A percentile compares a stretch with the other conserved stretches of the same genome.
Evolutionary conservation across 192 early-diverging fungal genomes (phyloP).

Genomic region (Anaeromyces robustus): DNA sequence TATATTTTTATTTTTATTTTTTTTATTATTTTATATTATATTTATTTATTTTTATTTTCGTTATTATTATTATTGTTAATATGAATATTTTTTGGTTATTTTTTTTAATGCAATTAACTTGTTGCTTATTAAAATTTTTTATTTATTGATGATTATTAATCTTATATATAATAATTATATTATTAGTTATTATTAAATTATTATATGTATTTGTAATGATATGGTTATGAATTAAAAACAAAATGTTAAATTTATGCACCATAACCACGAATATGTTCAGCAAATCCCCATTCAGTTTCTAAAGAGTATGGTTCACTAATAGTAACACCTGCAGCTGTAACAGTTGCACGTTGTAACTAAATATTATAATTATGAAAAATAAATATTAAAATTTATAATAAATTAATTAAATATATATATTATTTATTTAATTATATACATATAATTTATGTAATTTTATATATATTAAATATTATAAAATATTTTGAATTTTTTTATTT

Average conservation of each 20-base stretch:
- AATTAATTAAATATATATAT: too few species aligned
- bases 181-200: too few species aligned
- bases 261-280: conserved; percentile 58
- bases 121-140: too few species aligned
- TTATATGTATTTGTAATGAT: too few species aligned
- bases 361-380: background rate
- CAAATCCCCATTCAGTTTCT: conserved; percentile 83
- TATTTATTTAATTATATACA: too few species aligned
- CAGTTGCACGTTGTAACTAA: conserved; percentile 82
- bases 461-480: too few species aligned
- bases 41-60: conserved; percentile 2
- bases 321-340: conserved; percentile 63
- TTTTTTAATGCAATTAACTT: too few species aligned
- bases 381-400: too few species aligned
- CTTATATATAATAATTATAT: too few species aligned
- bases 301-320: conserved; percentile 79
- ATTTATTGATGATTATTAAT: too few species aligned
- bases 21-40: background rate
- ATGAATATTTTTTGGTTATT: conserved; percentile 1
- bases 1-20: background rate
- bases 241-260: conserved; percentile 30
- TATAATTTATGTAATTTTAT: too few species aligned
- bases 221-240: too few species aligned
- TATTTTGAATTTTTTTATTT: background rate
- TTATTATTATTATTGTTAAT: conserved; percentile 1